Evolutionary conservation across 352 stramenopile genomes (phyloP), one percentile per base, ranked within the genome.

Genomic region (Plasmopara viticola): DNA sequence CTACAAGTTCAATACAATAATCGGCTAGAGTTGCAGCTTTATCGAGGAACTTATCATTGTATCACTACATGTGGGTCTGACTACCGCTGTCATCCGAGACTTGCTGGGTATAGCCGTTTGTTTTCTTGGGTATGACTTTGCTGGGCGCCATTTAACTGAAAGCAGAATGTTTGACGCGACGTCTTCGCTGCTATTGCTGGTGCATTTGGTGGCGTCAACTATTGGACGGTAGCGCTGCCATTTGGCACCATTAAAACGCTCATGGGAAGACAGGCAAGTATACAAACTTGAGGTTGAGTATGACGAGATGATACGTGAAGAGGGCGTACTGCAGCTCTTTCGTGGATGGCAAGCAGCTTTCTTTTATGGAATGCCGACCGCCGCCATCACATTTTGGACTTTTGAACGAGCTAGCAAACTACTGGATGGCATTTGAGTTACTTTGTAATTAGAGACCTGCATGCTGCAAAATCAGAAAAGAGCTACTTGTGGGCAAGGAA

Each of bases 191-290:
- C 57, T 93, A 64, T 65, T 9, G 78, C 80, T 17, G 86, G 84
- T 0, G 84, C 84, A n/a, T 72, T 68, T 29, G 86, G 82, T 14
- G 81, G 86, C n/a, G 49, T 92, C 34, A 87, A 76, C 56, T 95
- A 93, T 50, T 95, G 83, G 85, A 64, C 74, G 12, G 72, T 93
- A 29, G 86, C 83, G 25, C 60, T 94, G 37, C 84, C 83, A 5
- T 94, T 95, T 50, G 81, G 94, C 63, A 90, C 73, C 9, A 59
- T 92, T 74, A 90, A 92, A 64, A 86, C 82, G 40, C 66, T 92
- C 13, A 90, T 51, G 61, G 67, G 7, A 60, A 56, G 15, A 41
- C 62, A 7, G 64, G 66, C 44, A 66, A 74, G 37, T 73, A 75
- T 53, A 75, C 62, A 13, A 76, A 74, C 0, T 60, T 88, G 42